These are phyloP conservation scores for Labyrinthula sp. DNA, from an alignment of 352 stramenopile species.

Conservation along the genomic window DNA sequence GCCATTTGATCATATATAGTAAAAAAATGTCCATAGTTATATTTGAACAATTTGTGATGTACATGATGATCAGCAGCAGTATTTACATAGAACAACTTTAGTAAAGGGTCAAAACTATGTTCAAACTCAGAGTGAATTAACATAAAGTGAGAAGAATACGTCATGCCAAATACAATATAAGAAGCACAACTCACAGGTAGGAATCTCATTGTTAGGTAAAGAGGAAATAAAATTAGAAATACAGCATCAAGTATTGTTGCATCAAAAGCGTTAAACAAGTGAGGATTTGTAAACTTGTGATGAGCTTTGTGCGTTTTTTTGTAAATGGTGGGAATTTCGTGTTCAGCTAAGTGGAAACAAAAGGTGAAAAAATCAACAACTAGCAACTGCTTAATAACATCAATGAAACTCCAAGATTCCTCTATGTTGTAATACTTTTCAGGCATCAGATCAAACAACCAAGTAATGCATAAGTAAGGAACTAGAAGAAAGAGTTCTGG, in stretches of 20 bases:
- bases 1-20: conserved; percentile 30
- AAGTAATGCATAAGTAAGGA: conserved; percentile 45
- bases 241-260: conserved; percentile 46
- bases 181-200: conserved; percentile 49
- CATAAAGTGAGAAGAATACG: conserved; percentile 51
- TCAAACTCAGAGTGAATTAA: conserved; percentile 54
- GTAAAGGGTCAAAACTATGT: conserved; percentile 45
- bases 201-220: conserved; percentile 42
- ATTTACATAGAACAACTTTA: conserved; percentile 43
- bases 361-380: conserved; percentile 50
- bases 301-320: conserved; percentile 53
- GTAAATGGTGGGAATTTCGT: conserved; percentile 45
- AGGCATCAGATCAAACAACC: conserved; percentile 50
- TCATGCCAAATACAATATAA: conserved; percentile 54
- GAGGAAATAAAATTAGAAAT: conserved; percentile 50
- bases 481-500: conserved; percentile 49
- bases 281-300: conserved; percentile 53
- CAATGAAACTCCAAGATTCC: conserved; percentile 41
- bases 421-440: conserved; percentile 47
- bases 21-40: conserved; percentile 58
- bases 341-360: conserved; percentile 46
- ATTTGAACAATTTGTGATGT: conserved; percentile 58
- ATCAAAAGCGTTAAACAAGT: conserved; percentile 58
- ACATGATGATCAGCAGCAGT: conserved; percentile 56
- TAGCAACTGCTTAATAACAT: conserved; percentile 41